Evolutionary conservation across 108 stramenopile species (phyloP).

Genomic region (Cyclotella baltica): DNA sequence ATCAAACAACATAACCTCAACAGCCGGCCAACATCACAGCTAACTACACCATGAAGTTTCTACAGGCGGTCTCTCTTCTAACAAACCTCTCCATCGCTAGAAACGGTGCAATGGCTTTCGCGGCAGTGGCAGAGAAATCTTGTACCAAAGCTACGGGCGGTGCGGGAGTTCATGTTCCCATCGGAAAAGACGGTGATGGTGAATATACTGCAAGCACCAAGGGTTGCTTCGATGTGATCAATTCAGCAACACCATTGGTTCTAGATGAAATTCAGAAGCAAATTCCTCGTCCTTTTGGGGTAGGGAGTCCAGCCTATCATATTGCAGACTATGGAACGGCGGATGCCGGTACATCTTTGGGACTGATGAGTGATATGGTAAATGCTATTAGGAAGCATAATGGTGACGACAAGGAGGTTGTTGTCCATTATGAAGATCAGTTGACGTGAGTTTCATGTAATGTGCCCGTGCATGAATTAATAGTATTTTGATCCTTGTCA

Average conservation of each 20-base stretch:
- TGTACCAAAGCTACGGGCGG: conserved; percentile 21
- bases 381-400: conserved; percentile 26
- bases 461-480: background rate
- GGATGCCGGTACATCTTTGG: conserved; percentile 57
- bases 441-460: conserved; percentile 12
- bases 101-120: conserved; percentile 5
- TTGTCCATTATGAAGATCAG: conserved; percentile 69
- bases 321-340: conserved; percentile 67
- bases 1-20: no score
- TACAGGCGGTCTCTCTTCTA: background rate
- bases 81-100: background rate
- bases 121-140: background rate
- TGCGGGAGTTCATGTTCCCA: conserved; percentile 42
- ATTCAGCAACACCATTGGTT: conserved; percentile 47
- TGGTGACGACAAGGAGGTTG: conserved; percentile 36
- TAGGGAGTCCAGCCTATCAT: conserved; percentile 30
- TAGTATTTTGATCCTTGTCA: background rate
- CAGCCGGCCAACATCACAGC: no score
- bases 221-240: conserved; percentile 66
- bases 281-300: conserved; percentile 27
- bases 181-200: conserved; percentile 59
- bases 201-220: conserved; percentile 55
- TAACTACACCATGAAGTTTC: no score
- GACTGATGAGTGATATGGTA: conserved; percentile 41
- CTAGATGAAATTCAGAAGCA: conserved; percentile 35